phyloP scores from a whole-genome alignment of 441 rosid species.

The Adansonia grandidieri region DNA sequence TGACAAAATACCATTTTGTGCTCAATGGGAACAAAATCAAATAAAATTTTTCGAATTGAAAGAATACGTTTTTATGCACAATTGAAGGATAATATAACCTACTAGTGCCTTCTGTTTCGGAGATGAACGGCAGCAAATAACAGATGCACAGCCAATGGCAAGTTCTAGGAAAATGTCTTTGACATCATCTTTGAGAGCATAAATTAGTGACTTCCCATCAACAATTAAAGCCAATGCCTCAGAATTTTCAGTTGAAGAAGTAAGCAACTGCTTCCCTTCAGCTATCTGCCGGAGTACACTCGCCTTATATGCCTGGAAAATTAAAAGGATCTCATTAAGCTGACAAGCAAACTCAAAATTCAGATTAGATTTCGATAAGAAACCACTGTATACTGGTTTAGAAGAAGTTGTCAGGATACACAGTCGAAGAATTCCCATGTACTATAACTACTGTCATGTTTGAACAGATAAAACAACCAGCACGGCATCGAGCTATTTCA shows the following conservation, averaged over 20 bases:
- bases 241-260: conserved; percentile 52
- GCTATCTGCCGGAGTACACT: conserved; percentile 60
- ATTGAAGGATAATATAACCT: conserved; percentile 35
- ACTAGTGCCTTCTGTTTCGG: conserved; percentile 98
- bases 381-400: not conserved
- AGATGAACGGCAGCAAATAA: conserved; percentile 96
- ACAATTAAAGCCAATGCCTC: conserved; percentile 83
- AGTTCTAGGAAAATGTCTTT: conserved; percentile 74
- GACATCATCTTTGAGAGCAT: conserved; percentile 75
- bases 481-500: not conserved
- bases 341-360: not conserved
- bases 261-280: conserved; percentile 54
- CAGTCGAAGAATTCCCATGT: not conserved
- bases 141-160: conserved; percentile 90
- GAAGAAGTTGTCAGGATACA: not conserved
- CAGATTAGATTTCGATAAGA: not conserved
- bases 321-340: conserved; percentile 28
- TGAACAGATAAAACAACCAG: not conserved
- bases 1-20: not conserved
- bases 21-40: not conserved
- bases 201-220: conserved; percentile 84
- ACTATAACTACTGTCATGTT: not conserved
- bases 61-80: not conserved
- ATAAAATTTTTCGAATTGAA: not conserved
- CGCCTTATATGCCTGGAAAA: conserved; percentile 65